Percentiles rank a stretch among this genome's conserved stretches.
phyloP scores from a whole-genome alignment of 2,329 filamentous ascomycete species.

The Cercospora janseana region DNA sequence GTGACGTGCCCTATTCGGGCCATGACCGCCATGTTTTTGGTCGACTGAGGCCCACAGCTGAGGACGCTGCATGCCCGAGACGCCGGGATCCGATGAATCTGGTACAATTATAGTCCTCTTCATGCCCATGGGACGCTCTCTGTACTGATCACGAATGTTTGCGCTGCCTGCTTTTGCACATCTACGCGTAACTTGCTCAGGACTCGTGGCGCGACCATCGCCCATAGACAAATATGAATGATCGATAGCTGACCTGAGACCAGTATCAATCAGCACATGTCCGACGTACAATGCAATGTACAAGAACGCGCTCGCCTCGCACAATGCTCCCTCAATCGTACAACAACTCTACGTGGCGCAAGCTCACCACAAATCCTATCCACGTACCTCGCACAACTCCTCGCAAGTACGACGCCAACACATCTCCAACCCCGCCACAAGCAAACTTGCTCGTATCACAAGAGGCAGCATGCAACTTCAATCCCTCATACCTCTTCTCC shows the following conservation, averaged over 20 bases:
- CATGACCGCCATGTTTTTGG: too few species aligned
- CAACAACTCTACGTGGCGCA: background rate
- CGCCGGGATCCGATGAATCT: too few species aligned
- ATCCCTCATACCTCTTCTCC: background rate
- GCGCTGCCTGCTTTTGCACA: too few species aligned
- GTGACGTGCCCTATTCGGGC: background rate
- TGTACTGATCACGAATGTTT: too few species aligned
- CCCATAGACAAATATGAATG: background rate
- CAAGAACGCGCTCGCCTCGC: background rate
- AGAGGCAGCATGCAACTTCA: background rate
- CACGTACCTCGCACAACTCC: background rate
- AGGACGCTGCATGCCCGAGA: too few species aligned
- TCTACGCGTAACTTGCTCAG: too few species aligned
- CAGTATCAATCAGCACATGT: background rate
- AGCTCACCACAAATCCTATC: background rate
- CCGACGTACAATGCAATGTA: background rate
- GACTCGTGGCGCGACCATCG: too few species aligned
- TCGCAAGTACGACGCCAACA: background rate
- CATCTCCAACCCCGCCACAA: background rate
- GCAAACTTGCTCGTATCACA: background rate
- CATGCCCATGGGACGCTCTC: too few species aligned
- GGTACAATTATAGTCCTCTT: too few species aligned
- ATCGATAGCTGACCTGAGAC: background rate
- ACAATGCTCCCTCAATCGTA: too few species aligned
- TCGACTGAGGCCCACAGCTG: too few species aligned